Base-by-base conservation (phyloP, 192 early-diverging fungal species). In the Chytriomyces hyalinus region DNA sequence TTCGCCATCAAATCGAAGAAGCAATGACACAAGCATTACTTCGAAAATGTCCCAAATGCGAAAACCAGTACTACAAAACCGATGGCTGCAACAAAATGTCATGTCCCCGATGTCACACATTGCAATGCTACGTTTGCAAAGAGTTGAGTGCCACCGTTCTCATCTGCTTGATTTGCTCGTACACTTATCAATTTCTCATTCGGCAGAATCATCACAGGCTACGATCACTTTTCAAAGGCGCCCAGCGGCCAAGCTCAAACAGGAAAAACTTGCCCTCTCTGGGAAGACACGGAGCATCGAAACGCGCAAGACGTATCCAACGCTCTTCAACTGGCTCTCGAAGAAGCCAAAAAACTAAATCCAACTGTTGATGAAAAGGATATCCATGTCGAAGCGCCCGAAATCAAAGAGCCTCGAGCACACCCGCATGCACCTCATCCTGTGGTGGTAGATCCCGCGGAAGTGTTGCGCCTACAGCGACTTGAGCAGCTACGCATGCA, bases 51-150 rank as follows among this genome's bases (percentile, higher is more conserved):
- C 80, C 84, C 7, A 84, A 87, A 61, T 90, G 89, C 76, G 80
- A 67, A 13, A 67, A 75, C 2, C 67, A 83, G 43, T 87, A 81
- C 61, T 80, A 76, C 70, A 89, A 87, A 75, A 59, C 44, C 22
- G 70, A 80, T 48, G 79, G 79, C 11, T 90, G 89, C 73, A 90
- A 90, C 79, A 87, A 88, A 59, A 90, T 90, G 89, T 85, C 80
- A 7, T 90, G 89, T 61, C 70, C 80, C 10, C 60, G 83, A 46
- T 84, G 89, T 22, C 69, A 76, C 7, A 70, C 77, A 4, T n/a
- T 63, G 3, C 44, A 24, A 22, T 73, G 72, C 60, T 73, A 73
- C 46, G 53, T 73, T 36, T 73, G 72, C 57, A 73, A 73, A 63
- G 17, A 73, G 72, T 73, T 71, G n/a, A 57, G 72, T 63, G 53